Evolutionary conservation across 768 basidiomycete genomes (phyloP).

Genomic region (Russula compacta): DNA sequence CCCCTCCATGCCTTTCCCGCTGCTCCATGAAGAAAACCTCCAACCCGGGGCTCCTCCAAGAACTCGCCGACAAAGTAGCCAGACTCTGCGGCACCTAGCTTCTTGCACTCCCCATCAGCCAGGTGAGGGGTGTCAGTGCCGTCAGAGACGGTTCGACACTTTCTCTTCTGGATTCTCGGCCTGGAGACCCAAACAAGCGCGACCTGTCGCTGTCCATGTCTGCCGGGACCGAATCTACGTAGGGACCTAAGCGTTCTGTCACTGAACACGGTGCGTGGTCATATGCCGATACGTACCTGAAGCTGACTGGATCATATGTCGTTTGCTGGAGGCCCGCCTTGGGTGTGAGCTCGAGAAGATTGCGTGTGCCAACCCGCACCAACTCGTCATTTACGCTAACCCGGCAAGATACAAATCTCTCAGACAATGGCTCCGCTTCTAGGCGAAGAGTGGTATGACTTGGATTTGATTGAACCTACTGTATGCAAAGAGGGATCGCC

Average conservation of each 20-base stretch:
- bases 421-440: too few species aligned
- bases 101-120: constrained; percentile 30
- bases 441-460: too few species aligned
- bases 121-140: neutral
- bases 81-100: constrained; percentile 44
- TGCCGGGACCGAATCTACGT: constrained; percentile 31
- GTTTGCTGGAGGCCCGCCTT: constrained; percentile 32
- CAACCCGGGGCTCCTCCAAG: constrained; percentile 25
- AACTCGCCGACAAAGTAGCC: constrained; percentile 38
- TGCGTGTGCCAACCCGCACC: constrained; percentile 41
- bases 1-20: constrained; percentile 41
- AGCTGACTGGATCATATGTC: neutral
- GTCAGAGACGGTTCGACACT: constrained; percentile 24
- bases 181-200: constrained; percentile 30
- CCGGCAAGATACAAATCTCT: too few species aligned
- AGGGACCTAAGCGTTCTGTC: constrained; percentile 39
- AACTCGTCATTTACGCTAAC: constrained; percentile 60
- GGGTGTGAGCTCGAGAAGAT: constrained; percentile 42
- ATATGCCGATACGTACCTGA: neutral
- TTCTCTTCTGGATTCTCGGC: neutral
- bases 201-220: constrained; percentile 52
- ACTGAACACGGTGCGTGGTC: constrained; percentile 38
- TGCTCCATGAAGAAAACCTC: constrained; percentile 10
- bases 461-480: too few species aligned
- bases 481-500: too few species aligned